Evolutionary conservation across 1,139 yeast genomes (phyloP).

Genomic region (Saccharomyces hybrid): DNA sequence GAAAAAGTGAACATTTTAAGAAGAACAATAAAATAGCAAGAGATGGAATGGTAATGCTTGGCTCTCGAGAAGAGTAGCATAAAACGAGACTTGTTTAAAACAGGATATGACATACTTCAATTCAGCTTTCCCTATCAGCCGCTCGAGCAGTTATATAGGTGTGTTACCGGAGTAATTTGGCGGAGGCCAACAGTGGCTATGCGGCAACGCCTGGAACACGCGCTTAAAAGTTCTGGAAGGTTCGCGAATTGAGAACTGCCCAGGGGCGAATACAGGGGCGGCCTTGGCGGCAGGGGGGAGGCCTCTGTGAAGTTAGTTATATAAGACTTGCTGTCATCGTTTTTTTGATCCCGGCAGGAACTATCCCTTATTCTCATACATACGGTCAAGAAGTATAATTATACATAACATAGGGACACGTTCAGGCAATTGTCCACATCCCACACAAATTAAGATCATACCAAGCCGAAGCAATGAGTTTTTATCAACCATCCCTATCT

Average conservation of each 20-base stretch:
- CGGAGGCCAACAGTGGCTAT: background rate
- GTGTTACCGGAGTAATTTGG: background rate
- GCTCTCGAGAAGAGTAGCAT: background rate
- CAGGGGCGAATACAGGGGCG: background rate
- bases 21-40: background rate
- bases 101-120: background rate
- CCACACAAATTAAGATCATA: background rate
- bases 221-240: background rate
- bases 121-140: background rate
- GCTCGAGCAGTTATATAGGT: background rate
- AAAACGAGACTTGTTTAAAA: background rate
- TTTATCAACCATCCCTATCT: constrained; percentile 27
- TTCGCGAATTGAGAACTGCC: background rate
- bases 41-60: background rate
- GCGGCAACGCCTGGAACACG: background rate
- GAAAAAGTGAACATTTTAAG: too few species aligned
- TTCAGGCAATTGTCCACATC: background rate
- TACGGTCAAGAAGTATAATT: background rate
- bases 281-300: background rate
- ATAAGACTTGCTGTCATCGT: background rate
- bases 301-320: background rate
- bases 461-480: constrained; percentile 18
- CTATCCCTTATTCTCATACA: background rate
- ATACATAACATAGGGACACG: background rate
- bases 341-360: background rate